phyloP scores from a whole-genome alignment of 768 basidiomycete genomes.

The Favolaschia claudopus region DNA sequence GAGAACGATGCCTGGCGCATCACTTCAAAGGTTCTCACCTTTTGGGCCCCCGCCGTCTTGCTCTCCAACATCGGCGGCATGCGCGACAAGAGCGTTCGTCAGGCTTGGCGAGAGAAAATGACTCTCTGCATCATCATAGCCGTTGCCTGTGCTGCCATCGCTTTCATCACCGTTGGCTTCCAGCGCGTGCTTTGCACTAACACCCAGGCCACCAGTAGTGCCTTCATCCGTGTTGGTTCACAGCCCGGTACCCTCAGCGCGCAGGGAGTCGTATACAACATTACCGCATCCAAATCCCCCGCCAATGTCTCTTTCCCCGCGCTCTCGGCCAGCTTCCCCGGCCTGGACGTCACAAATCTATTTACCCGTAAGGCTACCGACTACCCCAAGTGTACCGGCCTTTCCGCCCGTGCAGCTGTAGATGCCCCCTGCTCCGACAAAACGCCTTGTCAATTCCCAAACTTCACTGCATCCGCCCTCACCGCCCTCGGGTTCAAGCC shows the following conservation, averaged over 20 bases:
- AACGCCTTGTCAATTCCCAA: slow-evolving; percentile 72
- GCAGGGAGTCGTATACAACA: slow-evolving; percentile 80
- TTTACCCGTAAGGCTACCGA: slow-evolving; percentile 77
- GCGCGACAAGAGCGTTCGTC: slow-evolving; percentile 76
- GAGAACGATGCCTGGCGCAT: slow-evolving; percentile 77
- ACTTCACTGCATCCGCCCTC: slow-evolving; percentile 67
- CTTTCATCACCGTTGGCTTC: slow-evolving; percentile 94
- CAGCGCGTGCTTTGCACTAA: slow-evolving; percentile 91
- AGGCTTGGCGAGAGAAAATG: slow-evolving; percentile 99
- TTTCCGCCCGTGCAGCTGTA: slow-evolving; percentile 71
- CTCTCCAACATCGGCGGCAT: slow-evolving; percentile 80
- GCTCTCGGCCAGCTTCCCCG: slow-evolving; percentile 64
- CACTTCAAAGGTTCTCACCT: slow-evolving; percentile 81
- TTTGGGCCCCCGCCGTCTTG: slow-evolving; percentile 88
- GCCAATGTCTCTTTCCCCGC: slow-evolving; percentile 62
- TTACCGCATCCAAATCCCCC: slow-evolving; percentile 61
- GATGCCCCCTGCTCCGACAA: slow-evolving; percentile 74
- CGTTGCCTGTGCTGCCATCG: slow-evolving; percentile 79
- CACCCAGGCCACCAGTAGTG: slow-evolving; percentile 49
- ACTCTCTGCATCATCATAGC: slow-evolving; percentile 88
- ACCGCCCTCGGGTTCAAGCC: slow-evolving; percentile 67
- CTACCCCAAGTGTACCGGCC: slow-evolving; percentile 69
- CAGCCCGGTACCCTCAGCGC: slow-evolving; percentile 73
- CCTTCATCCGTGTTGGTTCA: slow-evolving; percentile 64
- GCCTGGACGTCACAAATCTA: slow-evolving; percentile 89